A percentile compares a stretch with the other conserved stretches of the same genome.
These are phyloP conservation scores for Grosmannia serpens DNA, from an alignment of 2,329 filamentous ascomycete species.

Conservation along the genomic window DNA sequence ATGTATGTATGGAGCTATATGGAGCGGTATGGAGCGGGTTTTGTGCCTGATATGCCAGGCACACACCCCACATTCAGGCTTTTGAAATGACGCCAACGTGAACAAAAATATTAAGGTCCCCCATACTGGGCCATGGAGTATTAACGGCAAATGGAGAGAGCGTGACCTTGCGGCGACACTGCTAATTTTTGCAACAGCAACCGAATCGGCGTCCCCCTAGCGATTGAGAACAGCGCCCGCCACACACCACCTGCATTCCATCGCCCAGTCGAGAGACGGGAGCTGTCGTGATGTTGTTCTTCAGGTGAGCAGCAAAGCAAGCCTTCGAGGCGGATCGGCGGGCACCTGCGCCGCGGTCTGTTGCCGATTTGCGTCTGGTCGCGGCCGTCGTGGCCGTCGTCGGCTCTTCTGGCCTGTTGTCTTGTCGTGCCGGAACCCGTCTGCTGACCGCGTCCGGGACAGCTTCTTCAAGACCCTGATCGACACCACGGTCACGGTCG, in stretches of 20 bases:
- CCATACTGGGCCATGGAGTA: not conserved
- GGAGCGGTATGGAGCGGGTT: not conserved
- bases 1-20: no score
- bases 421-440: no score
- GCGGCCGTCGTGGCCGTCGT: no score
- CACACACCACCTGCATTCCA: not conserved
- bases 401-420: no score
- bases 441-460: not conserved
- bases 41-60: not conserved
- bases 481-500: slow-evolving; percentile 92
- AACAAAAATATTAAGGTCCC: not conserved
- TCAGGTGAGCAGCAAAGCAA: slow-evolving; percentile 13
- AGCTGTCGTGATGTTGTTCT: slow-evolving; percentile 15
- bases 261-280: not conserved
- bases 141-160: not conserved
- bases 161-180: not conserved
- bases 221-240: not conserved
- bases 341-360: not conserved
- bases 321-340: not conserved
- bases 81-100: not conserved
- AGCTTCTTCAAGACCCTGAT: slow-evolving; percentile 99
- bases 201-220: not conserved
- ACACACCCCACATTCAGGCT: not conserved
- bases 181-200: not conserved
- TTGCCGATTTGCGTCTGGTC: no score